These are phyloP conservation scores for Lipomyces chichibuensis DNA, from an alignment of 805 yeast genomes.

Conservation along the genomic window DNA sequence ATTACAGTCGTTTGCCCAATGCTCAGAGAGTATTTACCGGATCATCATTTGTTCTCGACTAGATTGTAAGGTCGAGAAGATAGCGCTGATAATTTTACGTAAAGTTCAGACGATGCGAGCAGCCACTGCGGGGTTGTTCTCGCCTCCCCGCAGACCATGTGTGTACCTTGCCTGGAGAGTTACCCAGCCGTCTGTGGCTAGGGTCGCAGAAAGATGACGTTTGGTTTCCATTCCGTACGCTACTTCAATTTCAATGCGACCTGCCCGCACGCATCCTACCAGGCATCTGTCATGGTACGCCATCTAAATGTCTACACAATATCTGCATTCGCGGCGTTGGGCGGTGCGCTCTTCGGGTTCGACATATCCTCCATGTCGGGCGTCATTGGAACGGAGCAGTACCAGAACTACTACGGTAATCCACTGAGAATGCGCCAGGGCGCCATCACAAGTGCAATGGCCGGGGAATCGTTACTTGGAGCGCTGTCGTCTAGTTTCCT, in stretches of 20 bases:
- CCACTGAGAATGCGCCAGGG: conserved; percentile 64
- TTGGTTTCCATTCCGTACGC: too few species aligned
- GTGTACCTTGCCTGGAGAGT: too few species aligned
- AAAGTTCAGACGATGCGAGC: too few species aligned
- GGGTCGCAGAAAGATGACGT: too few species aligned
- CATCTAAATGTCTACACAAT: conserved; percentile 52
- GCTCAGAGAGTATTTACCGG: too few species aligned
- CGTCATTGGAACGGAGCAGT: conserved; percentile 53
- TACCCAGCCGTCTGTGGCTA: too few species aligned
- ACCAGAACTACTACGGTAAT: conserved; percentile 50
- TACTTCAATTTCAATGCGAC: neutral
- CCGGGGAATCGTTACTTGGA: conserved; percentile 67
- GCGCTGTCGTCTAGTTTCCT: conserved; percentile 53
- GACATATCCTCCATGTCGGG: conserved; percentile 71
- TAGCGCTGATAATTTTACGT: too few species aligned
- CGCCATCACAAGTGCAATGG: conserved; percentile 62
- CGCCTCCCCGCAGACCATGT: too few species aligned
- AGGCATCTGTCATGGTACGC: conserved; percentile 43
- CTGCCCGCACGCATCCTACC: neutral
- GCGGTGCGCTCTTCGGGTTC: conserved; percentile 66
- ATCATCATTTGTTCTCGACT: too few species aligned
- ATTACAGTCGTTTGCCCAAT: too few species aligned
- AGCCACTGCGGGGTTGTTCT: too few species aligned
- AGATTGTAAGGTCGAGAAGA: too few species aligned
- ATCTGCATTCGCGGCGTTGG: conserved; percentile 55